phyloP scores from a whole-genome alignment of 2,329 filamentous ascomycete genomes.

The Diaporthe citri region DNA sequence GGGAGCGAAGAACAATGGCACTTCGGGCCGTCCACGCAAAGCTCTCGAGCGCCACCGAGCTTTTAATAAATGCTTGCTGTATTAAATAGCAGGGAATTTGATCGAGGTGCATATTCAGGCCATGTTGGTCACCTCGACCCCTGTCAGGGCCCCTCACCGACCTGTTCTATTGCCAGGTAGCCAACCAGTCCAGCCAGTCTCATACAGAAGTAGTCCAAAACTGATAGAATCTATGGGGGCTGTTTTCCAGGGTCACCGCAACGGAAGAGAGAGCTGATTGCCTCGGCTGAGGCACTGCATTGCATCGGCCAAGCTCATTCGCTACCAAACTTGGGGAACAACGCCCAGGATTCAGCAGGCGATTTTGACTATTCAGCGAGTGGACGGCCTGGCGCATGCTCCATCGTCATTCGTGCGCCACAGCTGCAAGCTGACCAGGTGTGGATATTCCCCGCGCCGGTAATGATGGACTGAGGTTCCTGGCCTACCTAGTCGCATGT shows the following conservation, averaged over 20 bases:
- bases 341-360: not conserved
- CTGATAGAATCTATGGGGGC: not conserved
- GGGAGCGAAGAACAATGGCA: conserved; percentile 14
- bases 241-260: not conserved
- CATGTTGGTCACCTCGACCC: not conserved
- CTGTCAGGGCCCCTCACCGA: not conserved
- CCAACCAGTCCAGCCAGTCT: not conserved
- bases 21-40: conserved; percentile 20
- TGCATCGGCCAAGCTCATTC: conserved; percentile 11
- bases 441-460: conserved; percentile 7
- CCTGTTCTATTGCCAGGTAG: not conserved
- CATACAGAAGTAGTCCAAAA: not conserved
- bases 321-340: not conserved
- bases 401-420: conserved; percentile 21
- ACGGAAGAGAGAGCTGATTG: not conserved
- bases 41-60: not conserved
- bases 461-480: not conserved
- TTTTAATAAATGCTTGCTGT: not conserved
- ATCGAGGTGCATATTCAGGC: not conserved
- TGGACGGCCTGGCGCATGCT: not conserved
- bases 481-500: not conserved
- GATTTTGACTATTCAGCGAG: not conserved
- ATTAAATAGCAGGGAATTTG: not conserved
- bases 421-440: not conserved
- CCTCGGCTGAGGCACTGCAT: conserved; percentile 3